Conservation (phyloP, 176 grass and related monocot genomes). For the Aegilops tauschii region DNA sequence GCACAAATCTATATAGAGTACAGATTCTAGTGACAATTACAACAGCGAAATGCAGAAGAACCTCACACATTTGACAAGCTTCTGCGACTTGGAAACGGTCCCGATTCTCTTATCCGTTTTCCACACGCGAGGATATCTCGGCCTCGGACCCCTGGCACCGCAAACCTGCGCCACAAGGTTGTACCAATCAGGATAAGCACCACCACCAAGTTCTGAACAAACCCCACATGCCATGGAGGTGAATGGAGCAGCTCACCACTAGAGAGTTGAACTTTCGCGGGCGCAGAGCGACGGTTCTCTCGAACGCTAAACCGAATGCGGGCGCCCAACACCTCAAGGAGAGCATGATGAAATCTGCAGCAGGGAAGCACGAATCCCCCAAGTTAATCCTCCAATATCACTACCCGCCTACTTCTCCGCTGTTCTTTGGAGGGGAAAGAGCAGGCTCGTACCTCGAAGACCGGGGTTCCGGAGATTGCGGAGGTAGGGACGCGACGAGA, state of each 20-base stretch:
- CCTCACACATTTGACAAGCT: slow-evolving; percentile 90
- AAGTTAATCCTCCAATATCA: background rate
- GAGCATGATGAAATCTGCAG: slow-evolving; percentile 28
- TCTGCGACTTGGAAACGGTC: slow-evolving; percentile 89
- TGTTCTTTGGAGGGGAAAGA: background rate
- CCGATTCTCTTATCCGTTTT: slow-evolving; percentile 74
- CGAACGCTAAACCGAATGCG: background rate
- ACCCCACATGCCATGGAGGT: background rate
- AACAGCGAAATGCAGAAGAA: slow-evolving; percentile 39
- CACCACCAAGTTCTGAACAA: background rate
- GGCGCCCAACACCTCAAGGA: slow-evolving; percentile 28
- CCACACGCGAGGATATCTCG: slow-evolving; percentile 87
- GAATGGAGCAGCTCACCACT: slow-evolving; percentile 44
- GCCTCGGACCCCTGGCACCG: slow-evolving; percentile 77
- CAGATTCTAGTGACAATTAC: background rate
- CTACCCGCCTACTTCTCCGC: background rate
- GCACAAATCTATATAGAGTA: background rate
- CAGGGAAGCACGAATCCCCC: background rate
- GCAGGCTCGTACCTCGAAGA: background rate
- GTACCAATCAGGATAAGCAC: background rate
- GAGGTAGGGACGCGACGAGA: background rate
- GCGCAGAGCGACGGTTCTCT: background rate
- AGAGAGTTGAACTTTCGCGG: slow-evolving; percentile 28
- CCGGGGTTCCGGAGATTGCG: background rate
- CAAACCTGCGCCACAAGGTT: slow-evolving; percentile 52